A percentile compares a stretch with the other conserved stretches of the same genome.
These are phyloP conservation scores for Phycomyces nitens DNA, from an alignment of 192 early-diverging fungal species.

Conservation along the genomic window DNA sequence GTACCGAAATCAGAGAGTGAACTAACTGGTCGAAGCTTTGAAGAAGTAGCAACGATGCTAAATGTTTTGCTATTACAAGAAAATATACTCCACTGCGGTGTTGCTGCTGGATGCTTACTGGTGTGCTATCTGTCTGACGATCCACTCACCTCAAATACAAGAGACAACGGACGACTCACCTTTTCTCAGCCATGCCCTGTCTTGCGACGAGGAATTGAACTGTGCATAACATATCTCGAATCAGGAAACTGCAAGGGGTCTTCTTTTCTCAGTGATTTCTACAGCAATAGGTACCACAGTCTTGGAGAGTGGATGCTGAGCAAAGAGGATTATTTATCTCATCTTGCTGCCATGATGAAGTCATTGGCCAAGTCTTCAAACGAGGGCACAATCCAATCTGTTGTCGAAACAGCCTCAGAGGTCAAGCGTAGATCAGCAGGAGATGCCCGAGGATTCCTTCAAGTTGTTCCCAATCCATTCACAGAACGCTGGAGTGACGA, in stretches of 20 bases:
- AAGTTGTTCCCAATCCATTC: slow-evolving; percentile 22
- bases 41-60: slow-evolving; percentile 35
- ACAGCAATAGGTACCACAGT: slow-evolving; percentile 21
- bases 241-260: slow-evolving; percentile 17
- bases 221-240: slow-evolving; percentile 24
- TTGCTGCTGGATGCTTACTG: slow-evolving; percentile 35
- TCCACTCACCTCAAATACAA: slow-evolving; percentile 1
- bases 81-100: slow-evolving; percentile 33
- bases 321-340: slow-evolving; percentile 43
- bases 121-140: slow-evolving; percentile 17
- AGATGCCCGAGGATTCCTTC: slow-evolving; percentile 18
- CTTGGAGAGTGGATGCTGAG: slow-evolving; percentile 37
- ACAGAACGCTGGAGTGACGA: neutral
- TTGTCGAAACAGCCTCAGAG: neutral
- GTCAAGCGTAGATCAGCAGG: slow-evolving; percentile 17
- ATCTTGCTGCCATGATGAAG: slow-evolving; percentile 46
- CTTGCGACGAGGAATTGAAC: slow-evolving; percentile 13
- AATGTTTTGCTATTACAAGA: slow-evolving; percentile 36
- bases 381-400: neutral
- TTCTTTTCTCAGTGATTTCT: slow-evolving; percentile 41
- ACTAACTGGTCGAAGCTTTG: slow-evolving; percentile 19
- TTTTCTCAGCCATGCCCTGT: slow-evolving; percentile 5
- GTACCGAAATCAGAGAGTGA: slow-evolving; percentile 10
- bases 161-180: neutral
- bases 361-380: neutral